Percentiles rank a stretch among this genome's conserved stretches.
phyloP scores from a whole-genome alignment of 176 grass and related monocot species.

The Cenchrus fungigraminus region DNA sequence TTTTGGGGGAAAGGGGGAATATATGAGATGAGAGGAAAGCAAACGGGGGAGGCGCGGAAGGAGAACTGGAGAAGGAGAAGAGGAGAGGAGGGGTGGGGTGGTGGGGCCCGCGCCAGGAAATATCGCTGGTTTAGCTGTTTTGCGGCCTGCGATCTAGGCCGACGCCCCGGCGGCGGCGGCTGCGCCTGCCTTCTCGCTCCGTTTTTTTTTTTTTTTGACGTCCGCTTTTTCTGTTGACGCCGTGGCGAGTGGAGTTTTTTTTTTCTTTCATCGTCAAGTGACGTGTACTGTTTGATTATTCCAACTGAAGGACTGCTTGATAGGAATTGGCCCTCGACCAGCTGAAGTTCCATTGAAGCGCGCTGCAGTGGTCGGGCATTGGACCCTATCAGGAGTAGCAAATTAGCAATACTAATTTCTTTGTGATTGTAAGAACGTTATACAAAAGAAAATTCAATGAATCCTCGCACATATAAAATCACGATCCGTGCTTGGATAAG shows the following conservation, averaged over 20 bases:
- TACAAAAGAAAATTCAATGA: no score
- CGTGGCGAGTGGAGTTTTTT: background rate
- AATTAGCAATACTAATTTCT: no score
- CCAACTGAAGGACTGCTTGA: background rate
- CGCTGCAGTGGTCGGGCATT: background rate
- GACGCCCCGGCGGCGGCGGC: background rate
- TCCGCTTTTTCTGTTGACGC: background rate
- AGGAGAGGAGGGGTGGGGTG: background rate
- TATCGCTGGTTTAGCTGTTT: conserved; percentile 12
- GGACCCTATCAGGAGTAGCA: no score
- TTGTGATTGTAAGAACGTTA: no score
- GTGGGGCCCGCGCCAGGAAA: conserved; percentile 38
- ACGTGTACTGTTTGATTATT: background rate
- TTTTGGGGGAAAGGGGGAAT: conserved; percentile 6
- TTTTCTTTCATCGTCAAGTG: background rate
- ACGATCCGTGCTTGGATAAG: no score
- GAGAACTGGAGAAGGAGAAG: background rate
- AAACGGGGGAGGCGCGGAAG: background rate
- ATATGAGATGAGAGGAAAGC: background rate
- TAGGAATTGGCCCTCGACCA: background rate
- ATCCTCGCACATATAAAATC: no score
- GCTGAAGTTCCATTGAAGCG: background rate
- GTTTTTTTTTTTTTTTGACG: background rate
- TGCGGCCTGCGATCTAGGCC: conserved; percentile 13
- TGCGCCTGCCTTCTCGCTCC: background rate